Base-by-base conservation (phyloP, 208 protist species). In the Leishmania tarentolae region DNA sequence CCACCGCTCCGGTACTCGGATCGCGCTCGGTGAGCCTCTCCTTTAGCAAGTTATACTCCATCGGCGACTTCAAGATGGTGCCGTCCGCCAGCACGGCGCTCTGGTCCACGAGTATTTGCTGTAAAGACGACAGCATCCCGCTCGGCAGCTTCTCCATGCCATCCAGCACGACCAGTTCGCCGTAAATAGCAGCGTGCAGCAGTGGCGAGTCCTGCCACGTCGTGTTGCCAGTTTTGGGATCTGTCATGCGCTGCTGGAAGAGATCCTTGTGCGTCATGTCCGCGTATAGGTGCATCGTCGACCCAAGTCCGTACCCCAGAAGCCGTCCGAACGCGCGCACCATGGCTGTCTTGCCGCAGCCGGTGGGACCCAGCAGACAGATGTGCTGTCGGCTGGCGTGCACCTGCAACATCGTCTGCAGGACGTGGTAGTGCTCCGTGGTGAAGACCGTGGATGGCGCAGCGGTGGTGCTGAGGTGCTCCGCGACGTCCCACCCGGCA, bases 181-280 rank as follows among this genome's bases (percentile, higher is more conserved):
- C 98, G 50, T 88, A 69, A 37, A 93, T 84, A 17, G 97, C 97
- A 6, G 96, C 97, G 6, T 91, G 85, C 40, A 99, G 88, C 52
- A 99, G 87, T 40, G 91, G 81, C 13, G 95, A 94, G 61, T 93
- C 89, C 66, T 95, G 86, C 98, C 98, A 99, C 13, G 82, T 89
- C 31, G 98, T 98, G 80, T 98, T 93, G 35, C 97, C 95, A 3
- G 82, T 93, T 56, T 63, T 75, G 1, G 83, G 59, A 72, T 93
- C 87, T 21, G 97, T 99, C 59, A 89, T 91, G 79, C 98, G 93
- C 52, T 96, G 89, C 88, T 99, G 96, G 37, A 99, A 94, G 50
- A 99, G 87, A 75, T 99, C 98, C 47, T 96, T 93, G 71, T 94
- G 87, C 37, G 95, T 98, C 98, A 99, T 99, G 81, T 99, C 98